phyloP scores from a whole-genome alignment of 805 yeast species.

The Clavispora fructus region DNA sequence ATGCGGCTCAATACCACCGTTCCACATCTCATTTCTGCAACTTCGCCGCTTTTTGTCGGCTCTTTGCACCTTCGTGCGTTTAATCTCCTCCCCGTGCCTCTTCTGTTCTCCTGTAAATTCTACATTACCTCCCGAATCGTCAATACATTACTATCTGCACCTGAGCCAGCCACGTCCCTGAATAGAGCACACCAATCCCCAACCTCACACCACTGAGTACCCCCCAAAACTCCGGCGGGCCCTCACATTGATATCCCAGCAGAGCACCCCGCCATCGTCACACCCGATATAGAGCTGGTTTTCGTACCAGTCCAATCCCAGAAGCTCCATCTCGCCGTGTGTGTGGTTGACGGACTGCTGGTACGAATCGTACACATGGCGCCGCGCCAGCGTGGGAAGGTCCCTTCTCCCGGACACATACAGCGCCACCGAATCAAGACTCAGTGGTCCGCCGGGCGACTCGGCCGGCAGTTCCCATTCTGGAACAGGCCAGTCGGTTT shows the following conservation, averaged over 20 bases:
- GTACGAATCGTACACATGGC: slow-evolving; percentile 17
- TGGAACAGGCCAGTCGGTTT: not conserved
- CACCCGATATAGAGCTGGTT: slow-evolving; percentile 34
- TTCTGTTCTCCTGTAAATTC: no score
- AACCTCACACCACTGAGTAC: slow-evolving; percentile 31
- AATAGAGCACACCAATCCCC: no score
- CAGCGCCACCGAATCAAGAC: not conserved
- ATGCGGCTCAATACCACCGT: no score
- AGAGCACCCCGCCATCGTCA: slow-evolving; percentile 57
- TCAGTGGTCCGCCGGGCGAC: not conserved
- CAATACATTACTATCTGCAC: no score
- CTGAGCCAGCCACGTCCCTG: no score
- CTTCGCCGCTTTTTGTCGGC: no score
- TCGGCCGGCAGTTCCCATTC: slow-evolving; percentile 3
- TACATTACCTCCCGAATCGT: no score
- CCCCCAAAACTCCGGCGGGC: slow-evolving; percentile 59
- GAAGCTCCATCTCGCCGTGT: slow-evolving; percentile 40
- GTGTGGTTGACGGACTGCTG: slow-evolving; percentile 29
- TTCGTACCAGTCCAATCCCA: slow-evolving; percentile 35
- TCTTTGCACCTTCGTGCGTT: no score
- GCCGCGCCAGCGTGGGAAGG: not conserved
- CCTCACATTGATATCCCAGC: slow-evolving; percentile 66
- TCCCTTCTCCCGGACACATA: not conserved
- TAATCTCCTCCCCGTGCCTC: no score
- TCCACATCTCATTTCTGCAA: no score